Base-by-base conservation (phyloP, 495 filamentous ascomycete genomes). In the Penicillium canariense region DNA sequence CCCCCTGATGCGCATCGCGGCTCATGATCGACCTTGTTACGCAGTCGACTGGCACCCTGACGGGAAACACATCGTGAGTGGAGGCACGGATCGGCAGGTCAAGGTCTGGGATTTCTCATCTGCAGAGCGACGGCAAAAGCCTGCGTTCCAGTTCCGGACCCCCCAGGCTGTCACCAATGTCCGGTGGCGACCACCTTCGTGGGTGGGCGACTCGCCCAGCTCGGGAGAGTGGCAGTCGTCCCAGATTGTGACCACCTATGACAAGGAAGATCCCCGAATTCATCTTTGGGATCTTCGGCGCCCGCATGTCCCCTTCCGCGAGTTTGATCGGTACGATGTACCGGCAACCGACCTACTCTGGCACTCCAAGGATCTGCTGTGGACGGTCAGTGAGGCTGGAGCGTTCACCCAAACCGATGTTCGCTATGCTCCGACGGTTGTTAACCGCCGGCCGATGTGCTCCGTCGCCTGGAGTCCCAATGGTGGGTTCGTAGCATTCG, bases 1-100 rank as follows among this genome's bases (percentile, higher is more conserved):
- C 30, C 79, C 84, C 14, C 65, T 83, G 52, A 66, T 95, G 48
- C 87, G 87, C 60, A 88, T 96, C 56, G 86, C 87, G 40, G 95
- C 91, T 26, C 94, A 98, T 67, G 81, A 87, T 59, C 87, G 84
- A 36, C 81, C 85, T 0, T 96, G 88, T 62, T 86, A 83, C 52
- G 79, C 89, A 4, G 85, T 98, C 43, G 90, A 96, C 59, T 98
- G 95, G 94, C 94, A 98, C 65, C 91, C 90, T 1, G 93, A 97
- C 68, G 94, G 94, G 26, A 88, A 88, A 54, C 89, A 97, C 68
- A 76, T 96, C 14, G 85, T 88, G 32, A 96, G 90, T 63, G 91
- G 87, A 22, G 87, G 92, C 32, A 77, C 81, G 22, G 94, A 98
- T 66, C 84, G 84, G 55, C 87, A 85, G 46, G 88, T 96, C 59